Evolutionary conservation across 805 yeast genomes (phyloP), one percentile per base, ranked within the genome.

Genomic region (Yarrowia alimentaria): DNA sequence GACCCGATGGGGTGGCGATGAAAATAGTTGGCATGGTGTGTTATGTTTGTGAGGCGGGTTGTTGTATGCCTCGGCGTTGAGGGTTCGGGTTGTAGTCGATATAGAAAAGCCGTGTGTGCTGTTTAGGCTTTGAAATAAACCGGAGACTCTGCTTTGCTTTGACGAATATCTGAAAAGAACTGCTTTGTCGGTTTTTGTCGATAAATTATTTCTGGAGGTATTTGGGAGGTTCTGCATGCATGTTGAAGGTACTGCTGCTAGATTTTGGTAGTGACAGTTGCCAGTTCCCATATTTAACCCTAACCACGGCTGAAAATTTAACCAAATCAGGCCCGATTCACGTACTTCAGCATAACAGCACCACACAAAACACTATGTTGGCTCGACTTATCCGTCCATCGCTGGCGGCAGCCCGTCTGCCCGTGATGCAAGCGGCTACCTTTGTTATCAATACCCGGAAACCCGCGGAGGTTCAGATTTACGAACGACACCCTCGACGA

Each of bases 401-500:
- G 47, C 47, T 40, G 47, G 47, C 47, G 6, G 32, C 47, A 18
- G 25, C 13, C 24, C 47, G 47, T 40, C 47, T 40, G 47, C 47
- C 47, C 33, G 19, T 14, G 25, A 40, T 40, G 47, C 47, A 40
- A 25, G 19, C 33, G 33, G 47, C 47, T 25, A 19, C 47, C 24
- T 43, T 43, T 22, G 30, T 8, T 12, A 30, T 22, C 50, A 9
- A 21, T 22, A 30, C 14, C 21, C 37, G 35, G 5, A 29, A 31
- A 32, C 37, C 37, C 20, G 30, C 29, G 30, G 21, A 29, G 25
- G 58, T 67, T 26, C 59, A 63, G 19, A 69, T 67, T 20, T 67
- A 64, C 58, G 55, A 57, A 53, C 61, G 64, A 25, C 60, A 66
- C 18, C 65, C 67, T 13, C 56, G 67, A 38, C 58, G 58, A 30